Conservation (phyloP, 2,329 filamentous ascomycete species). For the Ceratocystis eucalypticola region DNA sequence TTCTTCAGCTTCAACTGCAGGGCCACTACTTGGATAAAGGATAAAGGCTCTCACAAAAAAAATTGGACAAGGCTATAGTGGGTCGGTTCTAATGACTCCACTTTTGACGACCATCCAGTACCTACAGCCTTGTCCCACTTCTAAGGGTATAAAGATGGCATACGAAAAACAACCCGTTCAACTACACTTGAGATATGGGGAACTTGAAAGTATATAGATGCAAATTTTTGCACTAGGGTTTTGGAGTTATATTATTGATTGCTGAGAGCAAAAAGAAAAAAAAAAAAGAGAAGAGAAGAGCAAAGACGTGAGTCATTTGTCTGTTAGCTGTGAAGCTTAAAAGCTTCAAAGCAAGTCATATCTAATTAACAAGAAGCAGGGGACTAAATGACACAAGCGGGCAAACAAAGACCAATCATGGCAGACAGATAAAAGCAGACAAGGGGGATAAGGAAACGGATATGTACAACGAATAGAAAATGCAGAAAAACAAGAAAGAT, state of each 20-base stretch:
- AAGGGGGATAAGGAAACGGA: neutral
- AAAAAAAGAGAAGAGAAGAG: neutral
- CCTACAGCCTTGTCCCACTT: neutral
- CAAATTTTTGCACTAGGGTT: neutral
- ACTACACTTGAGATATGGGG: neutral
- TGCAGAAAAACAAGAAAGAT: neutral
- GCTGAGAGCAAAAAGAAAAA: neutral
- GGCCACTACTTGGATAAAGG: neutral
- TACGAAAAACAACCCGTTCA: neutral
- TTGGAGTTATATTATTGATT: neutral
- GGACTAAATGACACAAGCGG: neutral
- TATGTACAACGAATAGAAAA: neutral
- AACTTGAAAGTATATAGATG: neutral
- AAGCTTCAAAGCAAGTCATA: neutral
- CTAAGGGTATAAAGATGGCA: neutral
- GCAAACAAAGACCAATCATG: neutral
- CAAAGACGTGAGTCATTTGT: neutral
- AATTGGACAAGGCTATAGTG: constrained; percentile 10
- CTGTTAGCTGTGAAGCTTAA: neutral
- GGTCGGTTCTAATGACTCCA: neutral
- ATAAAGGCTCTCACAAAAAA: constrained; percentile 1
- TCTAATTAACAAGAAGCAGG: neutral
- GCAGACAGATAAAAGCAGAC: neutral
- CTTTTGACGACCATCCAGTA: constrained; percentile 1
- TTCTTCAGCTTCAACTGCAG: neutral